Base-by-base conservation (phyloP, 805 yeast genomes). In the Hagleromyces aurorensis region DNA sequence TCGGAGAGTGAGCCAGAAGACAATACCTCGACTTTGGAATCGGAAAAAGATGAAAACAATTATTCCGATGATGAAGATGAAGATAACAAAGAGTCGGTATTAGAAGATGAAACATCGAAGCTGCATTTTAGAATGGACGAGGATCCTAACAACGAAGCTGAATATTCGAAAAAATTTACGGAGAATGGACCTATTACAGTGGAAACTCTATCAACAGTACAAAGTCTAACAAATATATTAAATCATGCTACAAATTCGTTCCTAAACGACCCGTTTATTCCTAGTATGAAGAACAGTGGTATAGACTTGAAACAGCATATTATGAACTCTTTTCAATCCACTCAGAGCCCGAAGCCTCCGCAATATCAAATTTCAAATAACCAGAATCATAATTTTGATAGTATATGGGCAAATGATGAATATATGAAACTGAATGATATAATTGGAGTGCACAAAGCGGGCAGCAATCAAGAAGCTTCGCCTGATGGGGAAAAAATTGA, bases 351-450 rank as follows among this genome's bases (percentile, higher is more conserved):
- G n/a, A n/a, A n/a, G n/a, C n/a, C n/a, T n/a, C n/a, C n/a, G n/a
- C n/a, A n/a, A n/a, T n/a, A n/a, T n/a, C n/a, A n/a, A n/a, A n/a
- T n/a, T n/a, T n/a, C n/a, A n/a, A n/a, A n/a, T n/a, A n/a, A n/a
- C n/a, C 14, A 10, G 25, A 23, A 23, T 7, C 12, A 27, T 11
- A 35, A 40, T 11, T 70, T 75, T 23, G 67, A 74, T 12, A 73
- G 58, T 59, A 71, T 36, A 65, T 75, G 65, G 80, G 77, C 30
- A 62, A 72, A 44, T 16, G 43, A 40, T 15, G 55, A 49, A 28
- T 44, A 49, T 19, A 39, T 39, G 37, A 44, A 43, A 23, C 21
- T 50, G 16, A 44, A 46, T 16, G 43, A 46, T 29, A 32, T 49
- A 8, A 25, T 47, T 3, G 27, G 33, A 3, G 10, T 34, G 13